These are phyloP conservation scores for Leccinellum rugosiceps DNA, from an alignment of 768 basidiomycete genomes.

Conservation along the genomic window DNA sequence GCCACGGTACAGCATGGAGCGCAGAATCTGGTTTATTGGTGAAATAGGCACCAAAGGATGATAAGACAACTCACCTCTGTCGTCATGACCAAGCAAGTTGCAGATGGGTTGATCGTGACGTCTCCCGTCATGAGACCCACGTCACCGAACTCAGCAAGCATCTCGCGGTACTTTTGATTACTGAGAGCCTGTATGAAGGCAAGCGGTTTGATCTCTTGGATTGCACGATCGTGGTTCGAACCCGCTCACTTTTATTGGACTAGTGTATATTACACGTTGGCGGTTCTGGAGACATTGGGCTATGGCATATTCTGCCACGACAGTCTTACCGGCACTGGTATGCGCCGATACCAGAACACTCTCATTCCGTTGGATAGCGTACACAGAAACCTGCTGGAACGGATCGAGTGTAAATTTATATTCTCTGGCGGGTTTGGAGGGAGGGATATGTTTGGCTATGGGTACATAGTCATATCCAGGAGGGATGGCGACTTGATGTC, in stretches of 20 bases:
- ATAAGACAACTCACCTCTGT: conserved; percentile 66
- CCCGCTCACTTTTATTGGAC: conserved; percentile 91
- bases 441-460: conserved; percentile 88
- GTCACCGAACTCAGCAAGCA: conserved; percentile 95
- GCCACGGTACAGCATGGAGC: conserved; percentile 98
- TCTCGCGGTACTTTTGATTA: conserved; percentile 98
- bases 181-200: conserved; percentile 73
- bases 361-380: conserved; percentile 96
- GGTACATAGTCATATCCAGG: conserved; percentile 88
- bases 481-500: conserved; percentile 96
- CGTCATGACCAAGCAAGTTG: conserved; percentile 98
- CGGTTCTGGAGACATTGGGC: conserved; percentile 92
- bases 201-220: conserved; percentile 15
- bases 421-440: conserved; percentile 83
- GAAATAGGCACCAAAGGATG: background rate
- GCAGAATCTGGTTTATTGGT: conserved; percentile 67
- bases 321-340: conserved; percentile 98
- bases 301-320: conserved; percentile 99
- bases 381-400: conserved; percentile 92
- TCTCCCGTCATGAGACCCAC: conserved; percentile 99
- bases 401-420: conserved; percentile 98
- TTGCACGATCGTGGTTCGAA: conserved; percentile 9
- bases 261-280: conserved; percentile 97
- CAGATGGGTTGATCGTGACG: conserved; percentile 96
- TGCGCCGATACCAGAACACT: conserved; percentile 97